Evolutionary conservation across 2,329 filamentous ascomycete species (phyloP), one percentile per base, ranked within the genome.

Genomic region (Trichophyton equinum): DNA sequence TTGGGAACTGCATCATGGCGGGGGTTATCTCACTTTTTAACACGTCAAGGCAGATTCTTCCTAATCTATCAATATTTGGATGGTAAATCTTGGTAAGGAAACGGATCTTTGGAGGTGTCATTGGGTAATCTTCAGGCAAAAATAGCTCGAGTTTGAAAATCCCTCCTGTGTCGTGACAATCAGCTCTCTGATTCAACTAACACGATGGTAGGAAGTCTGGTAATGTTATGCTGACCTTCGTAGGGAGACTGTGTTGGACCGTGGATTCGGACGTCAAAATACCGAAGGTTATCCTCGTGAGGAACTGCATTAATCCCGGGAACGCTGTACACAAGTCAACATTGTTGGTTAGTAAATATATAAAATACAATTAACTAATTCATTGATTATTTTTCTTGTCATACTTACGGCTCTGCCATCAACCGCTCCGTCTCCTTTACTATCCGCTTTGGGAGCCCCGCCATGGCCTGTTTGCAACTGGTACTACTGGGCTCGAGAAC

Each of bases 11-110:
- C 22, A 15, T 47, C 18, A 27, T 27, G 1, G 22, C 5, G 20
- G 42, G 20, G 4, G 9, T 53, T 42, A 36, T 68, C 83, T 68
- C 79, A 95, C 94, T 96, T 81, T 99, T 99, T 62, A 99, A 78
- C 38, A 99, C 94, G 73, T 99, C 94, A 57, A 99, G 79, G 73
- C 95, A 99, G 76, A 99, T 99, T 63, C 94, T 88, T 63, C 94
- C 94, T 1, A 99, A 84, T 76, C 95, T 95, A 74, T 99, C 94
- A 68, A 99, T 96, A 74, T 99, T 99, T 59, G 94, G 94, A 74
- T 99, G 95, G 77, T 97, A 99, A 75, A 99, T 97, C 78, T 96
- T 96, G 68, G 95, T 99, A 58, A 99, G 81, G 77, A 99, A 99
- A 60, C 94, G 89, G 71, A 99, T 96, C 81, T 96, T 96, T 53